Evolutionary conservation across 805 yeast genomes (phyloP), one percentile per base, ranked within the genome.

Genomic region (Sugiyamaella mastotermitis): DNA sequence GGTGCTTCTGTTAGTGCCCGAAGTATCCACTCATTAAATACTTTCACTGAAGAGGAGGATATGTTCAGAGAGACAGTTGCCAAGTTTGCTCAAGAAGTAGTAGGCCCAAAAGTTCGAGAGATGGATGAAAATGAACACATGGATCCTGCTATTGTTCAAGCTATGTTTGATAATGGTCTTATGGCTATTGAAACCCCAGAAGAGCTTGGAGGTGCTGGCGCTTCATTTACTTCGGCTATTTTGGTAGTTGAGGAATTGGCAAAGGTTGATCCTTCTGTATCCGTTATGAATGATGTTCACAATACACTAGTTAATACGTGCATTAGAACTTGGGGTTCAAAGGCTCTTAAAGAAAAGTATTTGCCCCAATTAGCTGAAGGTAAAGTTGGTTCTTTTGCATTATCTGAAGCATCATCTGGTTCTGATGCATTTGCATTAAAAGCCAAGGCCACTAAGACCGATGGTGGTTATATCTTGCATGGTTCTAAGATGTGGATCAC

Each of bases 111-210:
- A 32, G 66, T 50, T 18, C 51, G 65, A 8, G 64, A 58, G 32
- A 65, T 65, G 64, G 66, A 61, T 41, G 66, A 58, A 42, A 51
- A 46, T n/a, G 66, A 61, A 43, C 31, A 40, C 23, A 61, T 62
- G 59, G 64, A 57, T 35, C 42, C 48, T 18, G 44, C 36, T n/a
- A 38, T 61, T 25, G 49, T 62, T 28, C 38, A 46, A 36, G 60
- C 50, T 17, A 48, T 61, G 52, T 61, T 61, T 31, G 69, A 64
- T 19, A 56, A 56, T 33, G 71, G 71, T 2, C 54, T 66, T 10
- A 65, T 65, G 71, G 71, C 62, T n/a, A 58, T 65, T 28, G 71
- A 65, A 48, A 65, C 69, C n/a, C 68, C 70, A 15, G 70, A 65
- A 46, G 66, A 66, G 47, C 50, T 53, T 16, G 71, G 71, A 11